Percentiles rank a stretch among this genome's conserved stretches.
These are phyloP conservation scores for Penicillium cosmopolitanum DNA, from an alignment of 495 filamentous ascomycete species.

Conservation along the genomic window DNA sequence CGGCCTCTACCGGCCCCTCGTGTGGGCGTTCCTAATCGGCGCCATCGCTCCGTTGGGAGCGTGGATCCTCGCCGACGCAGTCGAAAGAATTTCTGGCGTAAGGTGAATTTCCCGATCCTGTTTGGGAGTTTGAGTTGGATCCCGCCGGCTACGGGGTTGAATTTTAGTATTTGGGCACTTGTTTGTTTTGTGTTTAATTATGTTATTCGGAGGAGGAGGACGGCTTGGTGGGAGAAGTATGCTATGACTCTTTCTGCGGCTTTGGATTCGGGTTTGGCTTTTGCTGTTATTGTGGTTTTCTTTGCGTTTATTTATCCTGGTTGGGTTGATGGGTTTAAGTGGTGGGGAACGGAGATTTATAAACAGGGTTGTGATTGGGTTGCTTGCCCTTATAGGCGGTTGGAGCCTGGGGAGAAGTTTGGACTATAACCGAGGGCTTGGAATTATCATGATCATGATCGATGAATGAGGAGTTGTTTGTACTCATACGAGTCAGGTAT, in stretches of 20 bases:
- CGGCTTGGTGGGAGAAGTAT: slow-evolving; percentile 85
- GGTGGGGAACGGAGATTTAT: slow-evolving; percentile 38
- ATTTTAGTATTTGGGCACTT: slow-evolving; percentile 45
- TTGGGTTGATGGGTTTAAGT: slow-evolving; percentile 30
- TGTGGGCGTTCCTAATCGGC: slow-evolving; percentile 78
- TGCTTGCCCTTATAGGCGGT: slow-evolving; percentile 30
- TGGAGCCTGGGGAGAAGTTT: slow-evolving; percentile 33
- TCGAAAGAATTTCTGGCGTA: slow-evolving; percentile 45
- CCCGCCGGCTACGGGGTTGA: slow-evolving; percentile 63
- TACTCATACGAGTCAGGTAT: no score
- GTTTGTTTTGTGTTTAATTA: slow-evolving; percentile 86
- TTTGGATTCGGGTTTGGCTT: slow-evolving; percentile 78
- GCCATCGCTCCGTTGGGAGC: slow-evolving; percentile 68
- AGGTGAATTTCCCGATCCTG: slow-evolving; percentile 49
- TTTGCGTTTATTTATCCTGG: slow-evolving; percentile 56
- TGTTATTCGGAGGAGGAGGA: slow-evolving; percentile 64
- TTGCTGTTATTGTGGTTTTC: slow-evolving; percentile 79
- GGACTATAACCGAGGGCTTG: slow-evolving; percentile 10
- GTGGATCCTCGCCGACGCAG: slow-evolving; percentile 63
- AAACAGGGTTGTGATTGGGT: slow-evolving; percentile 38
- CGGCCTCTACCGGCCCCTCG: slow-evolving; percentile 61
- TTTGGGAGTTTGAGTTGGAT: slow-evolving; percentile 65
- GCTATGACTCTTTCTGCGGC: slow-evolving; percentile 85
- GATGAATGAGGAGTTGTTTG: no score
- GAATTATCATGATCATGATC: no score